Evolutionary conservation across 768 basidiomycete genomes (phyloP), one percentile per base, ranked within the genome.

Genomic region (Lactarius hengduanensis): DNA sequence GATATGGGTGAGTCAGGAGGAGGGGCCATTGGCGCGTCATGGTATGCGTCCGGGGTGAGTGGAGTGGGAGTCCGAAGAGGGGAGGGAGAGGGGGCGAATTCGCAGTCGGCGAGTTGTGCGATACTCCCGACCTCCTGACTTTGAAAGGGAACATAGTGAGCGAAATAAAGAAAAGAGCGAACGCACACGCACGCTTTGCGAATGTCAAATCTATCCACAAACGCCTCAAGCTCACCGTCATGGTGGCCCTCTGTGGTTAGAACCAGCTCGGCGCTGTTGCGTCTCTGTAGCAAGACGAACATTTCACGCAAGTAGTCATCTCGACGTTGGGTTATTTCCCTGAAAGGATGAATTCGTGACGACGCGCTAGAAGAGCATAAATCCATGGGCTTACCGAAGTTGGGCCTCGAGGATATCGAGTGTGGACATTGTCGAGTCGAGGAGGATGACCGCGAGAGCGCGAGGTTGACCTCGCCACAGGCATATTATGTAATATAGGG

Each of bases 291-390:
- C 80, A 92, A 83, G 61, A 78, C 76, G 77, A 84, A 89, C 85
- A 92, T 86, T 74, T 91, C 84, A 53, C 81, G 81, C 74, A 92
- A 81, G 58, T 91, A 81, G 61, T 79, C 86, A 86, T 89, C 88
- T 75, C 90, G 80, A 70, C 85, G 86, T 57, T 81, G 76, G 54
- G 85, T 76, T 68, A 92, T 86, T 69, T 79, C 80, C 74, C 90
- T 92, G 68, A 22, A 56, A 5, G 15, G 10, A 38, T 1, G 50
- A 22, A 41, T 38, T 57, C 1, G 53, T 13, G 18, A 10, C 8
- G 4, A 53, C 3, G 32, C 5, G 4, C n/a, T 20, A 47, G 47
- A 45, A 9, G 22, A 22, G 41, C 13, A 45, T 36, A 47, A 15
- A 45, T 54, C 2, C 13, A 54, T 20, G 0, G 54, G 57, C 69